These are phyloP conservation scores for Ophiocordyceps unilateralis DNA, from an alignment of 2,329 filamentous ascomycete genomes.

Conservation along the genomic window DNA sequence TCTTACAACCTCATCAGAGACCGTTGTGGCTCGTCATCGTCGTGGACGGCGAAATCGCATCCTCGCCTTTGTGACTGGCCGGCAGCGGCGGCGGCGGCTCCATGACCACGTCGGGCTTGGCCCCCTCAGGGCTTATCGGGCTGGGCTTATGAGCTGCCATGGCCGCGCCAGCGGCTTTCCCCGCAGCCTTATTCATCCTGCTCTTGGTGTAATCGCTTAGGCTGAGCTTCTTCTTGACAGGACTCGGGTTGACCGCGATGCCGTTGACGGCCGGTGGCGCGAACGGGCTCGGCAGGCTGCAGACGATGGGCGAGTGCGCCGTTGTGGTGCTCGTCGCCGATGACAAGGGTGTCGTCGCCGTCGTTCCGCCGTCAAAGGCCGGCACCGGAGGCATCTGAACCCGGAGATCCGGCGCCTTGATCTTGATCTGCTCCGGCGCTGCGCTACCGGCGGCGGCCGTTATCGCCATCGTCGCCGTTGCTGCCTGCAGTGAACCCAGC, in stretches of 20 bases:
- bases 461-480: conserved; percentile 1
- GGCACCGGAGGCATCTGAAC: conserved; percentile 42
- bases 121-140: conserved; percentile 17
- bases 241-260: conserved; percentile 32
- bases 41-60: conserved; percentile 7
- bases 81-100: conserved; percentile 12
- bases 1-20: conserved; percentile 6
- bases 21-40: conserved; percentile 11
- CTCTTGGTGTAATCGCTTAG: conserved; percentile 48
- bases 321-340: conserved; percentile 18
- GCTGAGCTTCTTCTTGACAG: conserved; percentile 50
- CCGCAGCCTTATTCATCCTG: conserved; percentile 36
- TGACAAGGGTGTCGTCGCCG: conserved; percentile 29
- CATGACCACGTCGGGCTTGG: conserved; percentile 17
- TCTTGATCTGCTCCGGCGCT: conserved; percentile 9
- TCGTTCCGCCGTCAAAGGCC: conserved; percentile 23
- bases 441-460: conserved; percentile 3
- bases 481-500: conserved; percentile 14
- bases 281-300: conserved; percentile 25
- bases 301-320: conserved; percentile 31
- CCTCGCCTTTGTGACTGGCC: conserved; percentile 14
- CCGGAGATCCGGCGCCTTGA: conserved; percentile 26
- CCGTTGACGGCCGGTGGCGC: conserved; percentile 23
- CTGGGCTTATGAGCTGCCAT: conserved; percentile 15
- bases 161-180: conserved; percentile 11